Conservation (phyloP, 1,284 basidiomycete genomes). For the Mrakiaceae sp. region DNA sequence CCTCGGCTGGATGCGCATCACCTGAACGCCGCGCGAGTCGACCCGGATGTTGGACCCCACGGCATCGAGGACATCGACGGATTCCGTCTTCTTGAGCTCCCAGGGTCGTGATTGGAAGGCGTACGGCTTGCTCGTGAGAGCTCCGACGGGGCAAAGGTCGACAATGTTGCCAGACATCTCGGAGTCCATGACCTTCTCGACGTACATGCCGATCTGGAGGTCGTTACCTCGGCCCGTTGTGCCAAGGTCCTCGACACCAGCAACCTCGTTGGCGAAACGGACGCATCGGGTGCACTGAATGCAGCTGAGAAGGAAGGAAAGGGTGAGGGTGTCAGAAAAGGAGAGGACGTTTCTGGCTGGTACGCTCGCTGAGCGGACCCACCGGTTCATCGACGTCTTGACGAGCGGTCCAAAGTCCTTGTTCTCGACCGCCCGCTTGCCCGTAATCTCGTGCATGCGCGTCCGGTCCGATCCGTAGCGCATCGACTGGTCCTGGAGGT, state of each 20-base stretch:
- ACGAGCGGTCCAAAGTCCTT: constrained; percentile 97
- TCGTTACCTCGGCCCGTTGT: constrained; percentile 97
- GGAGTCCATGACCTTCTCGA: constrained; percentile 94
- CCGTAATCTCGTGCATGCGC: constrained; percentile 93
- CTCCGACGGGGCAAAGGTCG: constrained; percentile 91
- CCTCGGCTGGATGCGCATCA: constrained; percentile 93
- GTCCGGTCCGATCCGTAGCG: constrained; percentile 95
- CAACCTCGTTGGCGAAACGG: constrained; percentile 97
- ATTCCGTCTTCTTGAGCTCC: constrained; percentile 98
- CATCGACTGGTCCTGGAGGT: constrained; percentile 99
- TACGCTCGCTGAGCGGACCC: not conserved
- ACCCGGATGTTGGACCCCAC: constrained; percentile 95
- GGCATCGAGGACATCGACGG: constrained; percentile 95
- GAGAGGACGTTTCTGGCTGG: not conserved
- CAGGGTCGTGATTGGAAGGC: constrained; percentile 94
- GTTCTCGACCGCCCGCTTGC: constrained; percentile 96
- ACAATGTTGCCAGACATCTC: constrained; percentile 96
- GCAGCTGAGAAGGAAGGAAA: constrained; percentile 39
- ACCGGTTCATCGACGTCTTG: constrained; percentile 95
- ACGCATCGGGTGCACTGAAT: constrained; percentile 99
- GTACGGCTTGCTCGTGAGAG: constrained; percentile 95
- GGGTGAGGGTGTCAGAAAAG: not conserved
- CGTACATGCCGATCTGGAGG: constrained; percentile 96
- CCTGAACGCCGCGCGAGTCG: constrained; percentile 88
- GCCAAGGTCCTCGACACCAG: constrained; percentile 94